Evolutionary conservation across 257 asterid species (phyloP).

Genomic region (Avicennia marina): DNA sequence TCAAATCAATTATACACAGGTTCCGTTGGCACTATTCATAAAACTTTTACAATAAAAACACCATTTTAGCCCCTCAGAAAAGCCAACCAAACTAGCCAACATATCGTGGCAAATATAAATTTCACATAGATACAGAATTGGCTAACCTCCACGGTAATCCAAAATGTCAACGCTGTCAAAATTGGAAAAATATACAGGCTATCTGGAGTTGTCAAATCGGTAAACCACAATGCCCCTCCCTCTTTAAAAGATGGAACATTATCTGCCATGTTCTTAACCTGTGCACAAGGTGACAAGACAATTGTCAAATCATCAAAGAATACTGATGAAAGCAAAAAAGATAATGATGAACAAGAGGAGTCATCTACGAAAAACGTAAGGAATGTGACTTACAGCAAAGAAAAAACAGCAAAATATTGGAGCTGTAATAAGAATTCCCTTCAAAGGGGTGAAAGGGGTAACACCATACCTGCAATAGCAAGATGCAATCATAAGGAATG

Average conservation of each 20-base stretch:
- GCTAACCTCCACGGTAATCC: conserved; percentile 91
- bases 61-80: too few relatives aligned
- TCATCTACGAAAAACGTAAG: background rate
- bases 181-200: conserved; percentile 64
- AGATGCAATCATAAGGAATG: conserved; percentile 14
- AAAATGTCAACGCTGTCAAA: conserved; percentile 79
- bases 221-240: conserved; percentile 88
- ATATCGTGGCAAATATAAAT: conserved; percentile 4
- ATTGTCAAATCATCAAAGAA: too few relatives aligned
- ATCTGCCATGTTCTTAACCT: conserved; percentile 79
- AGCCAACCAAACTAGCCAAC: background rate
- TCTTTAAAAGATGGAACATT: conserved; percentile 77
- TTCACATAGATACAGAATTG: conserved; percentile 2
- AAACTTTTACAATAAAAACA: too few relatives aligned
- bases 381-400: conserved; percentile 71
- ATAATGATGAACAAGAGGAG: background rate
- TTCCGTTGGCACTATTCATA: too few relatives aligned
- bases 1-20: too few relatives aligned
- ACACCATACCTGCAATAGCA: conserved; percentile 75
- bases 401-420: conserved; percentile 80
- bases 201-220: conserved; percentile 86
- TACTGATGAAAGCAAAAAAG: conserved; percentile 1
- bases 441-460: conserved; percentile 75
- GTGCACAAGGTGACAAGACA: conserved; percentile 21
- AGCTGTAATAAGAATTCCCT: conserved; percentile 74